Evolutionary conservation across 768 basidiomycete species (phyloP).

Genomic region (Rhodosporidiobolus sp.): DNA sequence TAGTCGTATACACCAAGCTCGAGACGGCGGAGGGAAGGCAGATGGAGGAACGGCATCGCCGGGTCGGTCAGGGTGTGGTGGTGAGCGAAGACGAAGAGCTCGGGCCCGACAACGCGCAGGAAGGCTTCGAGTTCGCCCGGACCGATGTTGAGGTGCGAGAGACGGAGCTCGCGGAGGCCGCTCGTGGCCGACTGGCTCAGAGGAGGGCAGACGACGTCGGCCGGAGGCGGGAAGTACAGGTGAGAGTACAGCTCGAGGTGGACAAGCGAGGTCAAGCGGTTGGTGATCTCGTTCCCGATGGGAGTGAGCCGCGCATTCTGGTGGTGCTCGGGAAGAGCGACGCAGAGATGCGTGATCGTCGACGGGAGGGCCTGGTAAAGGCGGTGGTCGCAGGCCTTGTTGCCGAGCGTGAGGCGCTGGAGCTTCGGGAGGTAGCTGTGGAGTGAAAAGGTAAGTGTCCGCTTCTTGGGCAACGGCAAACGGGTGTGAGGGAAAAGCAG

Average conservation of each 20-base stretch:
- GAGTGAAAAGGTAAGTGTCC: not conserved
- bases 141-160: conserved; percentile 15
- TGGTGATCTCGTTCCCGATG: not conserved
- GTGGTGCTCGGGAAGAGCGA: conserved; percentile 8
- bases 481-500: not conserved
- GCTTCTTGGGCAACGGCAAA: not conserved
- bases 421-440: conserved; percentile 1
- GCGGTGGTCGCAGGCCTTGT: conserved; percentile 14
- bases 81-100: conserved; percentile 10
- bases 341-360: conserved; percentile 17
- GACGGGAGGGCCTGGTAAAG: conserved; percentile 8
- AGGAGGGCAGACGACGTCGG: conserved; percentile 5
- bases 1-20: conserved; percentile 10
- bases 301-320: not conserved
- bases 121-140: not conserved
- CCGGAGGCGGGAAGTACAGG: conserved; percentile 22
- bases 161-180: conserved; percentile 17
- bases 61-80: conserved; percentile 7
- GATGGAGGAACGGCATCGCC: not conserved
- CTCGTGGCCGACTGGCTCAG: not conserved
- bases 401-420: conserved; percentile 19
- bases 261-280: not conserved
- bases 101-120: conserved; percentile 5
- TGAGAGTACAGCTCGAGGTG: conserved; percentile 28
- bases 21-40: conserved; percentile 22